Evolutionary conservation across 331 rosid species (phyloP).

Genomic region (Telfairia occidentalis): DNA sequence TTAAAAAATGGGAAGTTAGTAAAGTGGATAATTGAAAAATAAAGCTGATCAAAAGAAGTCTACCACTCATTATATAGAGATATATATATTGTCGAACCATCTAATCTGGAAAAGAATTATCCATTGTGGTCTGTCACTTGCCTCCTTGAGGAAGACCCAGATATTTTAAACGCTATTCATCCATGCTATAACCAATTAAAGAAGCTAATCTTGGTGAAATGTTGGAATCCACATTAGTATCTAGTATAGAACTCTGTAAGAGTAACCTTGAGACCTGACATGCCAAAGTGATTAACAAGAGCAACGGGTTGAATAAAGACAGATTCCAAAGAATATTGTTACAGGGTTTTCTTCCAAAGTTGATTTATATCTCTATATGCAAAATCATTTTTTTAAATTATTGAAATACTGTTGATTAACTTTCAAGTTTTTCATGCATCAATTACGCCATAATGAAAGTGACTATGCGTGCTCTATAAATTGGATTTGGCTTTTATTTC

Average conservation of each 20-base stretch:
- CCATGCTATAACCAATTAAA: neutral
- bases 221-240: neutral
- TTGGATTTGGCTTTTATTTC: slow-evolving; percentile 7
- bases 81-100: no score
- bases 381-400: neutral
- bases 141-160: neutral
- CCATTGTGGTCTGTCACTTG: no score
- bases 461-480: neutral
- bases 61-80: neutral
- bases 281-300: neutral
- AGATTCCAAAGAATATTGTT: neutral
- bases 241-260: neutral
- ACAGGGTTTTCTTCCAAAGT: neutral
- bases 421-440: slow-evolving; percentile 5
- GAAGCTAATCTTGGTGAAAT: neutral
- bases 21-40: neutral
- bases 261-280: neutral
- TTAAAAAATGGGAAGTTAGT: neutral
- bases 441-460: neutral
- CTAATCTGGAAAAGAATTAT: no score
- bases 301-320: neutral
- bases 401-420: neutral
- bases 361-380: neutral
- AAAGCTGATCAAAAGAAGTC: neutral
- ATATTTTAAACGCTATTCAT: neutral